Evolutionary conservation across 2,329 filamentous ascomycete genomes (phyloP).

Genomic region (Leptographium lundbergii): DNA sequence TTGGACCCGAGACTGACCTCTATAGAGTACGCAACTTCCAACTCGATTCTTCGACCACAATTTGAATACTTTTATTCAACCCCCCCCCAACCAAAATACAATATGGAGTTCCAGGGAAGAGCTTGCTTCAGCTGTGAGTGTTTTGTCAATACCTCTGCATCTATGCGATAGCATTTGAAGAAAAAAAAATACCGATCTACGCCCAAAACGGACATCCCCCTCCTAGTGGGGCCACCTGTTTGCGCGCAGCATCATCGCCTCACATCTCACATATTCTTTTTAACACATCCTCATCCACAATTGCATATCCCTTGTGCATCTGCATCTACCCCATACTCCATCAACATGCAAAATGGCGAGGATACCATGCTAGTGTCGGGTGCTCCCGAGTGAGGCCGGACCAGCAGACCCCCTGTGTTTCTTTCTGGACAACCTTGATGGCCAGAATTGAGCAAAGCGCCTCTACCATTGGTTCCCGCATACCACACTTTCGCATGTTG

Average conservation of each 20-base stretch:
- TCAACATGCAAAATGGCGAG: not conserved
- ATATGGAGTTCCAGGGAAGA: conserved; percentile 14
- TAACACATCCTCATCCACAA: not conserved
- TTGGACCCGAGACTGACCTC: not conserved
- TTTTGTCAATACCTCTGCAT: not conserved
- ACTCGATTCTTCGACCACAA: not conserved
- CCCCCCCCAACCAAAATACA: not conserved
- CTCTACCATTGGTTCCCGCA: conserved; percentile 4
- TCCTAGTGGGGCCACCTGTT: conserved; percentile 1
- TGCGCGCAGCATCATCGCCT: not conserved
- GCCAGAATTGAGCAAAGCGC: conserved; percentile 1
- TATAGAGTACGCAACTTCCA: not conserved
- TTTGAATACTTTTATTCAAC: not conserved
- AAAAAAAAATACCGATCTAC: conserved; percentile 8
- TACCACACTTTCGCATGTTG: not conserved
- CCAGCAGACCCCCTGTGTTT: not conserved
- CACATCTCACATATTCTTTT: not conserved
- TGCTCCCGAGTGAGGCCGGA: conserved; percentile 4
- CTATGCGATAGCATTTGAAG: not conserved
- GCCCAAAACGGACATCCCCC: conserved; percentile 7
- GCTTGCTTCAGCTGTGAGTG: conserved; percentile 16
- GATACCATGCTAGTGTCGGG: conserved; percentile 6
- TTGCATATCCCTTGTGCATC: not conserved
- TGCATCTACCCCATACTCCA: not conserved
- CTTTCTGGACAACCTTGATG: conserved; percentile 10